Evolutionary conservation across 768 basidiomycete species (phyloP).

Genomic region (Leccinum ochraceum): DNA sequence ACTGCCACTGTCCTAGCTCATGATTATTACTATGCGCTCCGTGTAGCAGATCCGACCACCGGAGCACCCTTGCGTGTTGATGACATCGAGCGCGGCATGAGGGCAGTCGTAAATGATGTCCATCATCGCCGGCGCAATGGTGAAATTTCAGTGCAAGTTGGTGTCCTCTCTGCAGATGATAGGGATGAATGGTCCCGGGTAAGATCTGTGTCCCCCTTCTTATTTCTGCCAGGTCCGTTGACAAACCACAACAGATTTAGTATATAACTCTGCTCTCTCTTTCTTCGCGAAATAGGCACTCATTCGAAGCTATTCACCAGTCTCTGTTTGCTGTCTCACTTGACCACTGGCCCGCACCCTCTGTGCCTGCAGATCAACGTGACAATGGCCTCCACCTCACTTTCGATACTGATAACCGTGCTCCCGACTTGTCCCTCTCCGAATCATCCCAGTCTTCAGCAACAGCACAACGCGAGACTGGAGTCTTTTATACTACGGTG

Average conservation of each 20-base stretch:
- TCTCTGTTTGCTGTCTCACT: constrained; percentile 50
- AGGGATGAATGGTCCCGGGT: constrained; percentile 59
- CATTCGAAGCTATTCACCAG: constrained; percentile 64
- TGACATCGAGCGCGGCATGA: constrained; percentile 48
- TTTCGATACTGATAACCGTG: constrained; percentile 30
- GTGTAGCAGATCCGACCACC: constrained; percentile 46
- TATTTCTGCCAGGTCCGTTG: not conserved
- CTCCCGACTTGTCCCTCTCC: constrained; percentile 2
- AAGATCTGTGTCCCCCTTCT: constrained; percentile 20
- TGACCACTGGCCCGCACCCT: constrained; percentile 43
- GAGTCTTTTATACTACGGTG: too few relatives aligned
- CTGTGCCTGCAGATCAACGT: constrained; percentile 20
- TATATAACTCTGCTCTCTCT: constrained; percentile 66
- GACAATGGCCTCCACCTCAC: constrained; percentile 30
- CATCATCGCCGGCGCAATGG: constrained; percentile 47
- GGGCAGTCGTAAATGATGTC: constrained; percentile 58
- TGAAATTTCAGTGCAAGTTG: constrained; percentile 61
- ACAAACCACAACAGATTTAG: constrained; percentile 47
- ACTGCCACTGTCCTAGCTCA: constrained; percentile 68
- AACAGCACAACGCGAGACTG: constrained; percentile 1
- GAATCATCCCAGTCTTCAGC: constrained; percentile 12
- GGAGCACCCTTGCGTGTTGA: constrained; percentile 36
- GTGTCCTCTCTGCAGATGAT: constrained; percentile 55
- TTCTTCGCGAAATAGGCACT: constrained; percentile 61
- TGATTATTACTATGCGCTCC: constrained; percentile 79